A percentile compares a stretch with the other conserved stretches of the same genome.
These are phyloP conservation scores for Aspergillus udagawae DNA, from an alignment of 2,329 filamentous ascomycete genomes.

Conservation along the genomic window DNA sequence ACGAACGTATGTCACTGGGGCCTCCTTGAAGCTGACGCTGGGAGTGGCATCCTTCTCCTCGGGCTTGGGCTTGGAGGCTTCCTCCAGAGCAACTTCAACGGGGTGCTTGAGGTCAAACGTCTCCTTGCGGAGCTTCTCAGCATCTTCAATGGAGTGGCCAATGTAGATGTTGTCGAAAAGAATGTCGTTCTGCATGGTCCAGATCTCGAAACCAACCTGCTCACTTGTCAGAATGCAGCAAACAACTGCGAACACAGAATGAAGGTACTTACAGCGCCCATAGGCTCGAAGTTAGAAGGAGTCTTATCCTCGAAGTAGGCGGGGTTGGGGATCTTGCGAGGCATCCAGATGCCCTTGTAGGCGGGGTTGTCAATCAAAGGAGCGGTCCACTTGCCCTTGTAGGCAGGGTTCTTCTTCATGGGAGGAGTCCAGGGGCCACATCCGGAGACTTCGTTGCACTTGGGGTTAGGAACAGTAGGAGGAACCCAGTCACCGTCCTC, in stretches of 20 bases:
- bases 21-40: constrained; percentile 83
- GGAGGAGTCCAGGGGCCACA: constrained; percentile 92
- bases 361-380: constrained; percentile 93
- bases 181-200: constrained; percentile 99
- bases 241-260: background rate
- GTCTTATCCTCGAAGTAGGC: constrained; percentile 96
- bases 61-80: constrained; percentile 75
- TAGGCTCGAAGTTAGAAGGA: constrained; percentile 94
- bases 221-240: background rate
- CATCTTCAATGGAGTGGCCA: constrained; percentile 91
- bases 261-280: constrained; percentile 75
- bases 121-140: constrained; percentile 81
- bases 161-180: constrained; percentile 99
- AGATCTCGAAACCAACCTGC: constrained; percentile 97
- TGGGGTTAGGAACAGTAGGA: constrained; percentile 88
- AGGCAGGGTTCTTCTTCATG: constrained; percentile 88
- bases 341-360: constrained; percentile 95
- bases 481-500: constrained; percentile 97
- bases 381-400: constrained; percentile 98
- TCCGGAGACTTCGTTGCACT: constrained; percentile 88
- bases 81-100: constrained; percentile 75
- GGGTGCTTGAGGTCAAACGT: constrained; percentile 85
- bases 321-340: constrained; percentile 95
- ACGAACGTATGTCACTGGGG: constrained; percentile 80
- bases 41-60: constrained; percentile 62